Conservation (phyloP, 106 monocot genomes). For the Apostasia shenzhenica region DNA sequence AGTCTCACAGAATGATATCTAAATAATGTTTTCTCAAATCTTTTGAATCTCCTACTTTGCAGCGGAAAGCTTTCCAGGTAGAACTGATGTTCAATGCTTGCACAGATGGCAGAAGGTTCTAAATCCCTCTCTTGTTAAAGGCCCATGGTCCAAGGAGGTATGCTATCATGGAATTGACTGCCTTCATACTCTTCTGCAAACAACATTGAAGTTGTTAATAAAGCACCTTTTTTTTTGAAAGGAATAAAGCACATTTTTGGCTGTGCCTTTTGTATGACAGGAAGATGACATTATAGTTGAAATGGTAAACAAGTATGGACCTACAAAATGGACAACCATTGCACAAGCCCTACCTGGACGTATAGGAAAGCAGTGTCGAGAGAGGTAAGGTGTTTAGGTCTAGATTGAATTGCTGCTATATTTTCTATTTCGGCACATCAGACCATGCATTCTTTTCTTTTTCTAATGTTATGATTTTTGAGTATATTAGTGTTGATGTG, state of each 20-base stretch:
- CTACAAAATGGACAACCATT: conserved; percentile 92
- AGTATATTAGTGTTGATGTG: too few species aligned
- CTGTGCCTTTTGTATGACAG: conserved; percentile 17
- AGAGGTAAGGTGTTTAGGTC: conserved; percentile 11
- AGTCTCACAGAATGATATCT: too few species aligned
- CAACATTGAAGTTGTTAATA: not conserved
- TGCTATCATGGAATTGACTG: not conserved
- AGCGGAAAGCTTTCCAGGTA: conserved; percentile 88
- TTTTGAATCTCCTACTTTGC: conserved; percentile 13
- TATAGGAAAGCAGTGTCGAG: conserved; percentile 90
- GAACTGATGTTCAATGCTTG: conserved; percentile 90
- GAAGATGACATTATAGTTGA: conserved; percentile 87
- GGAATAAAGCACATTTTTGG: not conserved
- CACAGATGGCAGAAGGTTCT: conserved; percentile 98
- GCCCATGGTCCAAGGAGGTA: conserved; percentile 98
- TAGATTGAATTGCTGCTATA: too few species aligned
- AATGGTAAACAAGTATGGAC: conserved; percentile 76
- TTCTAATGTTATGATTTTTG: too few species aligned
- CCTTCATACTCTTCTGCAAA: conserved; percentile 2
- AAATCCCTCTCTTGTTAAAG: conserved; percentile 94
- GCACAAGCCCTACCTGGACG: conserved; percentile 87
- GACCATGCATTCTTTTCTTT: too few species aligned
- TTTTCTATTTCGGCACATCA: too few species aligned
- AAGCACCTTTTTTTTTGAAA: not conserved
- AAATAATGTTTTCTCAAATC: not conserved